These are phyloP conservation scores for Colletotrichum sansevieriae DNA, from an alignment of 2,329 filamentous ascomycete species.

Conservation along the genomic window DNA sequence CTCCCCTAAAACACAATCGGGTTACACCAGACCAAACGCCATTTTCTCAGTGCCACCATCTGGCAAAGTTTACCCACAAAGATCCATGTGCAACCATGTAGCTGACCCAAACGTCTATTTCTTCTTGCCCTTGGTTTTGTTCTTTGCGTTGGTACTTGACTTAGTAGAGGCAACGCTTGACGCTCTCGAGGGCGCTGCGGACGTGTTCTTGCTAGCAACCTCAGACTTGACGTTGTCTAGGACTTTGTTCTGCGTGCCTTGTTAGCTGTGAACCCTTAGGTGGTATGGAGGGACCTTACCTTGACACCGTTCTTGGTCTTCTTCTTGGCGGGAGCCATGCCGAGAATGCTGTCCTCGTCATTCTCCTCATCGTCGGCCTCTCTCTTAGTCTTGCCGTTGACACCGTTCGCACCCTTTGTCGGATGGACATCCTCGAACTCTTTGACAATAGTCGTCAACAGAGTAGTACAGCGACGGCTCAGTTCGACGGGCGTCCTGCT, in stretches of 20 bases:
- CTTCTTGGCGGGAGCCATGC: conserved; percentile 90
- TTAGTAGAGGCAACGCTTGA: conserved; percentile 87
- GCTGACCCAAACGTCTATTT: conserved; percentile 53
- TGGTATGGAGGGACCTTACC: conserved; percentile 64
- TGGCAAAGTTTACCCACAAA: conserved; percentile 21
- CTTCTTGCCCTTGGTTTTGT: conserved; percentile 65
- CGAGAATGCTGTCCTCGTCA: conserved; percentile 84
- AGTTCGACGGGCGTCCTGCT: conserved; percentile 94
- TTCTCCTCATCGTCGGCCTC: conserved; percentile 85
- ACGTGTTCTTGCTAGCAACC: conserved; percentile 78
- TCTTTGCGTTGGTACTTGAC: conserved; percentile 59
- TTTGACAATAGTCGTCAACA: conserved; percentile 93
- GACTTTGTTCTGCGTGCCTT: conserved; percentile 81
- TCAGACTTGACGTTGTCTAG: conserved; percentile 86
- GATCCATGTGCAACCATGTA: conserved; percentile 25
- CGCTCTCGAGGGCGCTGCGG: conserved; percentile 83
- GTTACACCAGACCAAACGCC: conserved; percentile 38
- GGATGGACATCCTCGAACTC: conserved; percentile 84
- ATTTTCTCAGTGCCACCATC: conserved; percentile 30
- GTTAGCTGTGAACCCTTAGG: conserved; percentile 9
- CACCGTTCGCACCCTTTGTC: conserved; percentile 66
- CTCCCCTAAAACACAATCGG: conserved; percentile 17
- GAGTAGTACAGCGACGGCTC: conserved; percentile 89
- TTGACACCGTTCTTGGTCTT: conserved; percentile 91
- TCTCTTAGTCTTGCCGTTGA: conserved; percentile 80